Evolutionary conservation across 2,329 filamentous ascomycete genomes (phyloP).

Genomic region (Davidsoniella eucalypti): DNA sequence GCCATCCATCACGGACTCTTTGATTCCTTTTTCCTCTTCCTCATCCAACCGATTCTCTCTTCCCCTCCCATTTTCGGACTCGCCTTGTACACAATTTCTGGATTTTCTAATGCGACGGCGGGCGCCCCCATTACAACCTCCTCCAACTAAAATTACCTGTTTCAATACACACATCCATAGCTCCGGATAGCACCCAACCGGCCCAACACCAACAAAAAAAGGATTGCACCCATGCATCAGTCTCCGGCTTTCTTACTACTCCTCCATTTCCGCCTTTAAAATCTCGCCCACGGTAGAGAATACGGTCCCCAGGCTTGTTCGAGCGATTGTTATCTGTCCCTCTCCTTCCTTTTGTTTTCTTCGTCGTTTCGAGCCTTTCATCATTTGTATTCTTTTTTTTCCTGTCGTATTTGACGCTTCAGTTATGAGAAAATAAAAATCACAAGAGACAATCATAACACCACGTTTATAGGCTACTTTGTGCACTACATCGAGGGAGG

Average conservation of each 20-base stretch:
- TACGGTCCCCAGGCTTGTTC: constrained; percentile 7
- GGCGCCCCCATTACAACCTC: constrained; percentile 7
- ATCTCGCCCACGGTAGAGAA: constrained; percentile 7
- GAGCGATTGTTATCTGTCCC: constrained; percentile 1
- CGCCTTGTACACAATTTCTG: constrained; percentile 10
- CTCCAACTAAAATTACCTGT: constrained; percentile 9
- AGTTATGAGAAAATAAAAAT: not conserved
- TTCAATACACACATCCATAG: constrained; percentile 8
- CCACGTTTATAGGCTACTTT: too few relatives aligned
- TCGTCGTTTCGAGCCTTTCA: not conserved
- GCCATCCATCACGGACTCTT: not conserved
- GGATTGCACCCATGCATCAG: constrained; percentile 1
- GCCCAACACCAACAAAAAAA: not conserved
- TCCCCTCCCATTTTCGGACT: constrained; percentile 3
- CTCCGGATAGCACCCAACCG: too few relatives aligned
- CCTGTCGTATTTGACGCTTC: not conserved
- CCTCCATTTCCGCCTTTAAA: not conserved
- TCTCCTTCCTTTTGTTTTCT: constrained; percentile 5
- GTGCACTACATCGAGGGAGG: too few relatives aligned
- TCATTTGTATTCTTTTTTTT: constrained; percentile 6
- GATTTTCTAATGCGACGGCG: constrained; percentile 10
- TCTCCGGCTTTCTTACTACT: not conserved
- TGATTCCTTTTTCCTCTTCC: constrained; percentile 1
- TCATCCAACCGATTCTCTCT: not conserved
- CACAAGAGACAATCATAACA: not conserved